A percentile compares a stretch with the other conserved stretches of the same genome.
Evolutionary conservation across 2,329 filamentous ascomycete species (phyloP).

Genomic region (Claviceps sp.): DNA sequence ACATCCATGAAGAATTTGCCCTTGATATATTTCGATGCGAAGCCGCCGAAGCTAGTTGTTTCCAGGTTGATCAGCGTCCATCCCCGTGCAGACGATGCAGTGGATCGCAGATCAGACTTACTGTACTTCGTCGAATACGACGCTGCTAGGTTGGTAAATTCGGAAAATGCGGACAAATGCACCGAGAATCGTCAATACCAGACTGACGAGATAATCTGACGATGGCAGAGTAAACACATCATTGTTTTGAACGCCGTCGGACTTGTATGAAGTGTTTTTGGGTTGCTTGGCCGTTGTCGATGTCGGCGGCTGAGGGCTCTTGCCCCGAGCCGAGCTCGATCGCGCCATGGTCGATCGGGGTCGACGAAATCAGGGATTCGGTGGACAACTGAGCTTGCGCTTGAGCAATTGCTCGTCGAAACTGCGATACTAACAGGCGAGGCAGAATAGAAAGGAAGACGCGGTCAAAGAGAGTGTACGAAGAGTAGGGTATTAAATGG

Average conservation of each 20-base stretch:
- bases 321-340: constrained; percentile 20
- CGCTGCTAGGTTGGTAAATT: constrained; percentile 90
- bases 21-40: constrained; percentile 98
- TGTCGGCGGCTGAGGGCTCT: constrained; percentile 21
- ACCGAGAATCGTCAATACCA: constrained; percentile 60
- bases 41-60: constrained; percentile 72
- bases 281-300: constrained; percentile 24
- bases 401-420: not conserved
- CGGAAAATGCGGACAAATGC: constrained; percentile 77
- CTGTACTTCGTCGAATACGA: constrained; percentile 99
- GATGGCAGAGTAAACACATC: constrained; percentile 79
- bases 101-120: constrained; percentile 36
- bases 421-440: not conserved
- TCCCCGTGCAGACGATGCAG: not conserved
- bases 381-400: not conserved
- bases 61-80: not conserved
- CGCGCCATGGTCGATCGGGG: constrained; percentile 17
- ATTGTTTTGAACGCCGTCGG: constrained; percentile 72
- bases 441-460: not conserved
- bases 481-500: constrained; percentile 3
- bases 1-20: constrained; percentile 99
- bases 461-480: constrained; percentile 12
- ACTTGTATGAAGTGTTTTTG: constrained; percentile 48
- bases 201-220: constrained; percentile 70
- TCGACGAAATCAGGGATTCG: not conserved